Evolutionary conservation across 495 filamentous ascomycete genomes (phyloP).

Genomic region (Aeminium ludgeri): DNA sequence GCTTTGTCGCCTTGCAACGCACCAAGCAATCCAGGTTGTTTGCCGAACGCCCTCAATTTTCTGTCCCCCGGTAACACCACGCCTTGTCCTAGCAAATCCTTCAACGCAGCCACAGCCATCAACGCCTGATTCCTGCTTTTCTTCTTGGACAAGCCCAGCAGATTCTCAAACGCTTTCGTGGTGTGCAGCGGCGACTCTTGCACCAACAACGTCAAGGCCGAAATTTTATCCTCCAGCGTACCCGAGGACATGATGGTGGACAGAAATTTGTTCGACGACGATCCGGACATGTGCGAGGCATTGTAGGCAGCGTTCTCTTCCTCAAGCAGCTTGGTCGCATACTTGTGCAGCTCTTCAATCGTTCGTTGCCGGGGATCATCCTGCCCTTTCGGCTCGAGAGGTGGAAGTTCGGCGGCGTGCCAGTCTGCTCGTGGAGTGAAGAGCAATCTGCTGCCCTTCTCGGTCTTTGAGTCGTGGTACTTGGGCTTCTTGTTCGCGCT

Average conservation of each 20-base stretch:
- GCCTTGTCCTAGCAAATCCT: constrained; percentile 83
- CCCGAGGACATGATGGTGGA: constrained; percentile 92
- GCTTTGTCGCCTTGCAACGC: constrained; percentile 41
- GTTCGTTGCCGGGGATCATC: constrained; percentile 37
- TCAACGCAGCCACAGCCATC: constrained; percentile 76
- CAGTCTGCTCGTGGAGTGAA: constrained; percentile 72
- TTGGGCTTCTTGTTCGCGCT: constrained; percentile 8
- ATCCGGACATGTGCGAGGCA: constrained; percentile 33
- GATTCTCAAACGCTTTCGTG: constrained; percentile 65
- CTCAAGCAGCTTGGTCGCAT: constrained; percentile 59
- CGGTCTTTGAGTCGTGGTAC: background rate
- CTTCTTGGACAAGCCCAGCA: constrained; percentile 67
- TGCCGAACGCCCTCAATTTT: constrained; percentile 60
- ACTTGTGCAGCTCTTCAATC: constrained; percentile 54
- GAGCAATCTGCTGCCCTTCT: constrained; percentile 13
- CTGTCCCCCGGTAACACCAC: constrained; percentile 67
- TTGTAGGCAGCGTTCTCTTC: constrained; percentile 52
- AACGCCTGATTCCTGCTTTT: constrained; percentile 84
- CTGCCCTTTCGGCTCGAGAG: constrained; percentile 22
- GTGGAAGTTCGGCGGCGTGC: constrained; percentile 51
- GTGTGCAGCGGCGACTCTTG: constrained; percentile 94
- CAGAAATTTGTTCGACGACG: constrained; percentile 84
- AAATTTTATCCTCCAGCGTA: constrained; percentile 91
- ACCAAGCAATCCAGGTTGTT: constrained; percentile 57
- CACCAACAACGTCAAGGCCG: constrained; percentile 76